Evolutionary conservation across 116 monocot genomes (phyloP).

Genomic region (Trichopus zeylanicus): DNA sequence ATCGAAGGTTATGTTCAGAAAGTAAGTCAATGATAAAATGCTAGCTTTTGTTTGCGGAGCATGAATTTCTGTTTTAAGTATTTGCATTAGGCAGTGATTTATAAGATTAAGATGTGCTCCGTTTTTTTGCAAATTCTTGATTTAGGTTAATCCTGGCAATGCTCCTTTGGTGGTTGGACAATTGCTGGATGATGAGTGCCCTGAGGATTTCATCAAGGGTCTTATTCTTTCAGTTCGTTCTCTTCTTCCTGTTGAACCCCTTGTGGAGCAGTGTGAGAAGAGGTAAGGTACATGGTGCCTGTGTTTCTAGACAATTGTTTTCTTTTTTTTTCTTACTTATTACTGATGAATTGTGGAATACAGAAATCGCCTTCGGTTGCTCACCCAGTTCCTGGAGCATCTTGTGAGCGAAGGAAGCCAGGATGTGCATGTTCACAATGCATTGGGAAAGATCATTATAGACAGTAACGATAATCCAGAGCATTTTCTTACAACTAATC

Average conservation of each 20-base stretch:
- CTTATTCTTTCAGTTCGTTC: conserved; percentile 97
- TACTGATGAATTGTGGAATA: not conserved
- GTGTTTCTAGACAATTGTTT: not conserved
- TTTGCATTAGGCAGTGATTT: not conserved
- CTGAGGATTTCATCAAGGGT: conserved; percentile 98
- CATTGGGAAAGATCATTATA: conserved; percentile 98
- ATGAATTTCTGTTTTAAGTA: not conserved
- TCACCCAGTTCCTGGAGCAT: conserved; percentile 97
- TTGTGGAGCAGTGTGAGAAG: conserved; percentile 98
- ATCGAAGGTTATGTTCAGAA: conserved; percentile 99
- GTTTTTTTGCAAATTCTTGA: not conserved
- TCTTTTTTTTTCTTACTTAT: conserved; percentile 3
- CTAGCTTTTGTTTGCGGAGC: not conserved
- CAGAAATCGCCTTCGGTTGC: conserved; percentile 86
- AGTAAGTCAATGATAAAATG: conserved; percentile 25
- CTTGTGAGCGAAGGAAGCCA: conserved; percentile 99
- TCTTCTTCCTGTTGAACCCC: conserved; percentile 96
- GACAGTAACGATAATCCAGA: conserved; percentile 99
- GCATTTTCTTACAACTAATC: conserved; percentile 95
- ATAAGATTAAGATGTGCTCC: not conserved
- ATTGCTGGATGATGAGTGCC: conserved; percentile 96
- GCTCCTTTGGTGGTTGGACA: conserved; percentile 97
- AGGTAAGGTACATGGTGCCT: conserved; percentile 54
- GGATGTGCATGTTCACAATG: conserved; percentile 99
- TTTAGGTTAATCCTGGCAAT: conserved; percentile 91